A percentile compares a stretch with the other conserved stretches of the same genome.
These are phyloP conservation scores for Manihot esculenta DNA, from an alignment of 441 rosid species.

Conservation along the genomic window DNA sequence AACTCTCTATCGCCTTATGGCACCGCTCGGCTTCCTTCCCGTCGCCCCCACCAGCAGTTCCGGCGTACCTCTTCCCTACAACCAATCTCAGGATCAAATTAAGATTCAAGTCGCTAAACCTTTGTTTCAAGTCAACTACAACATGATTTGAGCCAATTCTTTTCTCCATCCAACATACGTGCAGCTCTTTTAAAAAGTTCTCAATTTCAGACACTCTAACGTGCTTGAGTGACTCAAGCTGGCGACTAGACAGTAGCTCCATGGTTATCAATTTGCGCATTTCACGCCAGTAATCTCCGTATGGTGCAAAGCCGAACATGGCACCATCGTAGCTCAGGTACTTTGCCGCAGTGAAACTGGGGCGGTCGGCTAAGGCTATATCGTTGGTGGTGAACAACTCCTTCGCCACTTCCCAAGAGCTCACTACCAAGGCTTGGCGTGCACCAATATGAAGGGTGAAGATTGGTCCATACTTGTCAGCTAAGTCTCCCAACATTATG, in stretches of 20 bases:
- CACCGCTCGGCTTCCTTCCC: neutral
- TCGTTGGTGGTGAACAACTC: conserved; percentile 30
- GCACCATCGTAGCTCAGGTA: conserved; percentile 23
- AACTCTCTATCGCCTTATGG: conserved; percentile 2
- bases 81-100: conserved; percentile 24
- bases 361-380: conserved; percentile 17
- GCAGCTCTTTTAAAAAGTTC: conserved; percentile 5
- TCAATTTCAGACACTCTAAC: conserved; percentile 18
- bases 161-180: neutral
- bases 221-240: conserved; percentile 21
- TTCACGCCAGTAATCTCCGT: conserved; percentile 22
- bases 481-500: conserved; percentile 15
- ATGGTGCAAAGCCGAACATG: conserved; percentile 10
- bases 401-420: conserved; percentile 21
- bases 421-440: conserved; percentile 17
- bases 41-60: neutral
- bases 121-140: conserved; percentile 23
- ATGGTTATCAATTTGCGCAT: conserved; percentile 16
- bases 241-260: conserved; percentile 25
- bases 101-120: conserved; percentile 15
- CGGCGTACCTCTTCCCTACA: conserved; percentile 19
- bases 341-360: neutral
- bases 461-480: conserved; percentile 26
- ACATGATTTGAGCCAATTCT: neutral
- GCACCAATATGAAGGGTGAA: conserved; percentile 19